Evolutionary conservation across 2,329 filamentous ascomycete genomes (phyloP), one percentile per base, ranked within the genome.

Genomic region (Chrysoporthe austroafricana): DNA sequence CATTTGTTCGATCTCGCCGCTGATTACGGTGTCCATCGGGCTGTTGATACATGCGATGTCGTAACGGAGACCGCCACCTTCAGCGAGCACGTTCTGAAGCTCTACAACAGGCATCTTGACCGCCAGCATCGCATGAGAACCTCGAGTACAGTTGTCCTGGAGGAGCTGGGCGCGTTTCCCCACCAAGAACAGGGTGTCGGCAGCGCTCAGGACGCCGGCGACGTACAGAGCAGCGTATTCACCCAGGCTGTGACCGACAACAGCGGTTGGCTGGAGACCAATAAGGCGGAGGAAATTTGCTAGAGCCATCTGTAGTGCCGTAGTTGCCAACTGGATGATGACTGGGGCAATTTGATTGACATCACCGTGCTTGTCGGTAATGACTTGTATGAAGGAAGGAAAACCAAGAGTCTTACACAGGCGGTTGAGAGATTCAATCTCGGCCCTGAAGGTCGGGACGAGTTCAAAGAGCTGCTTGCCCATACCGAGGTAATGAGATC

Each of bases 181-280:
- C 4, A 91, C 88, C 0, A 92, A 79, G 57, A 85, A 86, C 14
- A 93, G 79, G 70, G 86, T 84, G 72, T 91, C 88, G 46, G 80
- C 81, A 18, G 83, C 84, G 0, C 86, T 88, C 36, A 91, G 79
- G 26, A 91, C 88, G 59, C 88, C 89, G 64, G 89, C 87, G 57
- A 88, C 83, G 26, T 26, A 26, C 26, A 91, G 83, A 62, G 90
- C 89, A 42, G 90, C 88, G 71, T 91, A 91, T 75, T 91, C 89
- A 58, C 89, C 89, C 43, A 91, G 78, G 69, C 87, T 90, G 74
- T 86, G 84, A 4, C 85, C 85, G 11, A 86, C 74, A 2, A 86
- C 84, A 8, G 52, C 13, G 4, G 52, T 16, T 2, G 84, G 84
- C 18, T 74, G 75, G 42, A 86, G 76, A 39, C 82, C 83, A 14